Base-by-base conservation (phyloP, 345 rosid species). In the Dimocarpus longan region DNA sequence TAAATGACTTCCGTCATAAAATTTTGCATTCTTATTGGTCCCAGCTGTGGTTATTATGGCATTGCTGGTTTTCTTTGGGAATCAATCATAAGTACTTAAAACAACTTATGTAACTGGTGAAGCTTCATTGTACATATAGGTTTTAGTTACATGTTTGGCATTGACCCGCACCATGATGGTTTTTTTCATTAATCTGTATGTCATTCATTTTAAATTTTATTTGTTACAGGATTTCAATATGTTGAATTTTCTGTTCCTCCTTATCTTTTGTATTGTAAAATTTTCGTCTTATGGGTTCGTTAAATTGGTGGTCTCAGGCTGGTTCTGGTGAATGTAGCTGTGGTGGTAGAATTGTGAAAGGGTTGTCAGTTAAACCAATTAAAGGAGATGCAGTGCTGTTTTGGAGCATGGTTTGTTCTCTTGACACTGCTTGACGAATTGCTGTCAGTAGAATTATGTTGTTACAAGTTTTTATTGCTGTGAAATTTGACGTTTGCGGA, bases 351-450 rank as follows among this genome's bases (percentile, higher is more conserved):
- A 82, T 71, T 28, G 79, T 86, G 84, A 88, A 89, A 82, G 98
- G 98, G 44, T 15, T 95, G 75, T 92, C 94, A n/a, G 97, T 95
- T 71, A 90, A 95, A 84, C 99, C 99, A n/a, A 52, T 60, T 24
- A 88, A 90, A 87, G 99, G 97, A 86, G 90, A 93, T 80, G 97
- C 98, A 0, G 92, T 95, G 72, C 97, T 95, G 74, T 92, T 95
- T 85, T 95, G 99, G 99, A 93, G 99, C 97, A 93, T 93, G 98
- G 99, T 95, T 78, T 66, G 94, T 90, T 78, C 87, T 43, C 82
- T 72, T 43, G 56, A 71, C 52, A 37, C 32, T 64, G 19, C 57
- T 13, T 50, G 5, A 50, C 28, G 19, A 66, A 50, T 43, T 26
- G 32, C 26, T 44, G 70, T 52, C 46, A 21, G n/a, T 9, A 12